phyloP scores from a whole-genome alignment of 352 stramenopile species.

The Blastocystis sp. region DNA sequence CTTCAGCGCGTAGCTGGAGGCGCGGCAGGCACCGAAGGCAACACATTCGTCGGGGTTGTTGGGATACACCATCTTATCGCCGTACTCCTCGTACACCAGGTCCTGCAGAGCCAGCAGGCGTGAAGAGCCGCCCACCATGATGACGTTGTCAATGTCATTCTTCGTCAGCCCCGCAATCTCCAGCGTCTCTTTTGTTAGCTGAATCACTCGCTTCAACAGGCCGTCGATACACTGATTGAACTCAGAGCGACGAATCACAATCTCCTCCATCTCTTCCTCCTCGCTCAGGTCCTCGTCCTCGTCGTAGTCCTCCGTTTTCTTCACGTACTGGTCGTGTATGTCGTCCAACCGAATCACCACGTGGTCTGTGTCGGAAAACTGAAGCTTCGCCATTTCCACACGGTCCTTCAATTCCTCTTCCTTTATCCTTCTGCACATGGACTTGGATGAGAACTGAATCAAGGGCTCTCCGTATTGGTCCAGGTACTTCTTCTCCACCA shows the following conservation, averaged over 20 bases:
- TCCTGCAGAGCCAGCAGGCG: background rate
- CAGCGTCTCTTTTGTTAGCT: background rate
- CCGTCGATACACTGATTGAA: background rate
- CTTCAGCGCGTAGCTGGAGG: background rate
- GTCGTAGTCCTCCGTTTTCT: background rate
- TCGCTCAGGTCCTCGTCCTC: background rate
- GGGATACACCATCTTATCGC: background rate
- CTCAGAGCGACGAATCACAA: background rate
- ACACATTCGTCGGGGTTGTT: constrained; percentile 27
- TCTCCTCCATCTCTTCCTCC: background rate
- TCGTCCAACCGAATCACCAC: background rate
- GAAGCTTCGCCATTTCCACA: constrained; percentile 8
- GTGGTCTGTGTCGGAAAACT: background rate
- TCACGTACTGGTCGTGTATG: background rate
- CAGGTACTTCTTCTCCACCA: background rate
- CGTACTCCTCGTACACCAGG: background rate
- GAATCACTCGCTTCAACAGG: background rate
- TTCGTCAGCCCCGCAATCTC: background rate
- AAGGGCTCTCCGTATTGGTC: background rate
- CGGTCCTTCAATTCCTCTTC: background rate
- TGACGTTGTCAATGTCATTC: background rate
- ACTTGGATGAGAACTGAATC: background rate
- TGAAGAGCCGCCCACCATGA: background rate
- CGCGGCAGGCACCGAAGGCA: background rate
- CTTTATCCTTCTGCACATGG: too few relatives aligned